These are phyloP conservation scores for Crithidia acanthocephali DNA, from an alignment of 208 protist genomes.

Conservation along the genomic window DNA sequence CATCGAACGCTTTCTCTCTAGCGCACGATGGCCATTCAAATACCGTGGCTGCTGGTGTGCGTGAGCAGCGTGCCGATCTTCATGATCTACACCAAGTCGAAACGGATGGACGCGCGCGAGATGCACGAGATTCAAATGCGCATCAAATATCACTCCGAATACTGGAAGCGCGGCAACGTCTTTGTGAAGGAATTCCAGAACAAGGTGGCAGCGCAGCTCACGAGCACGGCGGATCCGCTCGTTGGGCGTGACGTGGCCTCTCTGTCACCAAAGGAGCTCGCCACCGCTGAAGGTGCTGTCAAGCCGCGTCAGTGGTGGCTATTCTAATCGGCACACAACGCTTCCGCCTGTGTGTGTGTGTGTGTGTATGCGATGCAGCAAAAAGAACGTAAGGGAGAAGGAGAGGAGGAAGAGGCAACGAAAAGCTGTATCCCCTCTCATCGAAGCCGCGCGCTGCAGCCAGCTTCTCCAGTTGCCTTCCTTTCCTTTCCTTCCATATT, in stretches of 20 bases:
- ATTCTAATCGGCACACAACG: conserved; percentile 6
- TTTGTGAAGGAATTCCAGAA: conserved; percentile 47
- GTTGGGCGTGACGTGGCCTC: conserved; percentile 41
- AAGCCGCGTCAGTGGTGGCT: conserved; percentile 10
- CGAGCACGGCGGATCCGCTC: conserved; percentile 41
- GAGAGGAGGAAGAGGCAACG: no score
- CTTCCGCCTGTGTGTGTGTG: no score
- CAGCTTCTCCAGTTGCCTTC: no score
- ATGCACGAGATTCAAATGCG: conserved; percentile 87
- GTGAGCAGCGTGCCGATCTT: conserved; percentile 63
- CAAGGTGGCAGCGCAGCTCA: conserved; percentile 33
- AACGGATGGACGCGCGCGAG: conserved; percentile 80
- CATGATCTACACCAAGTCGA: conserved; percentile 74
- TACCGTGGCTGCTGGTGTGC: conserved; percentile 75
- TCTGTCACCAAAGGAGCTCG: conserved; percentile 30
- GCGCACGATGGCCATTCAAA: conserved; percentile 37
- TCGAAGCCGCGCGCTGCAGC: no score
- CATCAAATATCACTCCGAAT: conserved; percentile 81
- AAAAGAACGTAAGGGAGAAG: background rate
- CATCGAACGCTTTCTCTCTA: background rate
- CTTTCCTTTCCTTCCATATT: no score
- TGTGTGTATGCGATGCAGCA: no score
- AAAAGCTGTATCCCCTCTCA: no score
- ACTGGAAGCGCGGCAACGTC: conserved; percentile 70
- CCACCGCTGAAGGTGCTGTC: conserved; percentile 10